phyloP scores from a whole-genome alignment of 345 rosid genomes.

The Gossypioides kirkii region DNA sequence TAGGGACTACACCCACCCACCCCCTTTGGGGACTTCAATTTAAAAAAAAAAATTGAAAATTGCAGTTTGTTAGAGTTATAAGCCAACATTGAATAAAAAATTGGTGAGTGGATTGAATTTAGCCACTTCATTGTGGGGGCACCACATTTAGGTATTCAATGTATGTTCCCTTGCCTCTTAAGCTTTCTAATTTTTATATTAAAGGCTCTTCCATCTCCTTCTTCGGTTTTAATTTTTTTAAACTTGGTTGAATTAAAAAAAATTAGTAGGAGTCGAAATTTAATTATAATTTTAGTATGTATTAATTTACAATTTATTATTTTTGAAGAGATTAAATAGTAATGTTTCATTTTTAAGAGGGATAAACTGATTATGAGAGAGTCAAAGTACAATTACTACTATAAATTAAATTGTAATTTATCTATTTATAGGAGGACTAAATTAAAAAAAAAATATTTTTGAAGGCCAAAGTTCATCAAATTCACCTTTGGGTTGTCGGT shows the following conservation, averaged over 20 bases:
- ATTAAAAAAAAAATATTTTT: too few relatives aligned
- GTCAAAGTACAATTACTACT: too few relatives aligned
- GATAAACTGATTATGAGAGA: too few relatives aligned
- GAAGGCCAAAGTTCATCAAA: too few relatives aligned
- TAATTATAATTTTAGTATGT: too few relatives aligned
- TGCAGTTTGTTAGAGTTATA: not conserved
- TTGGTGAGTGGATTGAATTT: conserved; percentile 5
- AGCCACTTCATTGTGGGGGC: conserved; percentile 22
- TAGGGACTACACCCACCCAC: conserved; percentile 18
- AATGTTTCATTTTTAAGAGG: too few relatives aligned
- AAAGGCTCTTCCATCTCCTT: not conserved
- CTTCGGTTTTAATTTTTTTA: not conserved
- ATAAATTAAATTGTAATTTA: too few relatives aligned
- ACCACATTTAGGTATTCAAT: conserved; percentile 23
- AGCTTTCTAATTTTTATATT: conserved; percentile 24
- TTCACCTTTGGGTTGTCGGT: not conserved
- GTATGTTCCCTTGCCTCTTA: conserved; percentile 13
- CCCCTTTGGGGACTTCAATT: conserved; percentile 9
- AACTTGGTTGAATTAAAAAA: too few relatives aligned
- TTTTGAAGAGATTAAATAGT: too few relatives aligned
- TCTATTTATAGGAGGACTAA: too few relatives aligned
- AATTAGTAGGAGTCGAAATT: too few relatives aligned
- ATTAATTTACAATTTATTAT: too few relatives aligned
- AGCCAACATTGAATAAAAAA: not conserved
- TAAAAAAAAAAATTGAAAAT: not conserved